Conservation (phyloP, 805 yeast genomes). For the Sugiyamaella marilandica region DNA sequence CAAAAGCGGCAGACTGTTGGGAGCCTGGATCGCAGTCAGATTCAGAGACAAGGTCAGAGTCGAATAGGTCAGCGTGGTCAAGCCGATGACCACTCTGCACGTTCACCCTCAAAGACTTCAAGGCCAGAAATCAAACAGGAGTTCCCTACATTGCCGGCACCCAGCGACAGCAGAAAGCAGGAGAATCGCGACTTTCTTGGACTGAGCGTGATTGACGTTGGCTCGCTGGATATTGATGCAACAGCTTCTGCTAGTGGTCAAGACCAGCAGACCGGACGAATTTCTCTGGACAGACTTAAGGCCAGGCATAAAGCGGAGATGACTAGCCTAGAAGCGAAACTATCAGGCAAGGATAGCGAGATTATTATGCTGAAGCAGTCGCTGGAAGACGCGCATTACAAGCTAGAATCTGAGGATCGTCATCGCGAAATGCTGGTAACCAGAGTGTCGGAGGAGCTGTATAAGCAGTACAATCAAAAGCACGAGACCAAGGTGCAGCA, state of each 20-base stretch:
- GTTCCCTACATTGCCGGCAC: neutral
- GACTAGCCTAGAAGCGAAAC: conserved; percentile 13
- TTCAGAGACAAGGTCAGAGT: too few relatives aligned
- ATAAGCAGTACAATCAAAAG: conserved; percentile 68
- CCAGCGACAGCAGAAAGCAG: neutral
- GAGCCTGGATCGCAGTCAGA: too few relatives aligned
- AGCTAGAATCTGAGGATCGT: conserved; percentile 11
- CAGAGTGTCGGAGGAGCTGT: conserved; percentile 58
- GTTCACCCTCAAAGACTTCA: too few relatives aligned
- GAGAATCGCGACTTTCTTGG: conserved; percentile 6
- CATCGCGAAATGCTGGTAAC: conserved; percentile 7
- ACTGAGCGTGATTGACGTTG: conserved; percentile 1
- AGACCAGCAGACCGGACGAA: conserved; percentile 8
- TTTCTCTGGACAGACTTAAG: neutral
- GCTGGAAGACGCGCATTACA: conserved; percentile 12
- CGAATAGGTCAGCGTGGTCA: too few relatives aligned
- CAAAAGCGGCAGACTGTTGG: too few relatives aligned
- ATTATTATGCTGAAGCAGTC: conserved; percentile 9
- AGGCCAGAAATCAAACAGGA: too few relatives aligned
- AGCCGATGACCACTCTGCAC: too few relatives aligned
- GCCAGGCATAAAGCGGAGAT: conserved; percentile 17
- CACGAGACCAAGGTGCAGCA: conserved; percentile 68
- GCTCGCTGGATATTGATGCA: neutral
- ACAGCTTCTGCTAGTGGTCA: neutral
- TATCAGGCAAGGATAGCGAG: conserved; percentile 22